Conservation (phyloP, 2,329 filamentous ascomycete species). For the Fusarium tupiense region DNA sequence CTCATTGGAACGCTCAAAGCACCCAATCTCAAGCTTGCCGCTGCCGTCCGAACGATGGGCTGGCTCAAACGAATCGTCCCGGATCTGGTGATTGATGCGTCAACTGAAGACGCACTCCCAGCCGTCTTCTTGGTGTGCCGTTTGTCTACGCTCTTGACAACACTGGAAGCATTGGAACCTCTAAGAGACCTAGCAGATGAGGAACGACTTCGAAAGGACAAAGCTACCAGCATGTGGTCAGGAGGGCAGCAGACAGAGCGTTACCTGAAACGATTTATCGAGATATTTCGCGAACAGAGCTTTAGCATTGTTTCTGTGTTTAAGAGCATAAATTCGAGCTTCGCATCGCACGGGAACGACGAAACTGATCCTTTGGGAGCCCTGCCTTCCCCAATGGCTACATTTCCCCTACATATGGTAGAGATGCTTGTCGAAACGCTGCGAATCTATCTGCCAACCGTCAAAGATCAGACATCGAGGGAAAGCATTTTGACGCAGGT, state of each 20-base stretch:
- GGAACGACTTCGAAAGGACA: slow-evolving; percentile 67
- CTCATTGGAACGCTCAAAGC: slow-evolving; percentile 81
- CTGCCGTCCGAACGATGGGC: slow-evolving; percentile 88
- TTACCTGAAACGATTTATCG: slow-evolving; percentile 93
- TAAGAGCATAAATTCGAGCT: slow-evolving; percentile 74
- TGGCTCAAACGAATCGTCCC: slow-evolving; percentile 90
- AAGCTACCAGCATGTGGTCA: slow-evolving; percentile 61
- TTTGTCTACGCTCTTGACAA: slow-evolving; percentile 79
- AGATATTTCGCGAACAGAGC: slow-evolving; percentile 97
- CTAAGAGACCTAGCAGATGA: slow-evolving; percentile 90
- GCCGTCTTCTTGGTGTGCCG: slow-evolving; percentile 89
- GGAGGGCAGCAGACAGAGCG: slow-evolving; percentile 92
- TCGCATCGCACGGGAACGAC: slow-evolving; percentile 30
- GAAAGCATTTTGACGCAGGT: slow-evolving; percentile 94
- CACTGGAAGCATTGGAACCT: slow-evolving; percentile 84
- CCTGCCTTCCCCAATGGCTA: slow-evolving; percentile 80
- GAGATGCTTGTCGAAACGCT: slow-evolving; percentile 83
- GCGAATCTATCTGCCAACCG: slow-evolving; percentile 79
- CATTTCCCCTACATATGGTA: slow-evolving; percentile 86
- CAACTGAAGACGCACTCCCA: slow-evolving; percentile 74
- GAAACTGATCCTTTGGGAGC: slow-evolving; percentile 57
- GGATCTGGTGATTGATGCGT: slow-evolving; percentile 63
- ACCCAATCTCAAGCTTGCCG: slow-evolving; percentile 85
- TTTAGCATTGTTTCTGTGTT: slow-evolving; percentile 97
- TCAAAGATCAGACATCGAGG: slow-evolving; percentile 80